Base-by-base conservation (phyloP, 495 filamentous ascomycete genomes). In the Trichoderma virens region DNA sequence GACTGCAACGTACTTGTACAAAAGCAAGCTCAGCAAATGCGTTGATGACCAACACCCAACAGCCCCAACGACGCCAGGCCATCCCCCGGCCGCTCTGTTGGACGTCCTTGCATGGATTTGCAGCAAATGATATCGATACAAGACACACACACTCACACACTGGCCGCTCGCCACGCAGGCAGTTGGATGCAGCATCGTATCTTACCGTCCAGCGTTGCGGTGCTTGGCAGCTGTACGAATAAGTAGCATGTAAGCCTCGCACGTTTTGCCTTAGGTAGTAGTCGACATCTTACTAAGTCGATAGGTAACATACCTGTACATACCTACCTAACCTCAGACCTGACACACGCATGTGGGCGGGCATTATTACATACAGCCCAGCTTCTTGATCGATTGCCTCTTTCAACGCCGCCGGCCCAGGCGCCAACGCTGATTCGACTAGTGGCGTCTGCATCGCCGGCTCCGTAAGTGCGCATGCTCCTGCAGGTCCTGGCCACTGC, bases 41-140 rank as follows among this genome's bases (percentile, higher is more conserved):
- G 47, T 27, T 56, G 47, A 56, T 56, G 47, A 56, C 47, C 47
- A 56, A 56, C 47, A 9, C 8, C 23, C 47, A 56, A 56, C 23
- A 25, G 47, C 47, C 1, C 47, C 47, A 28, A 54, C 20, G 25
- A 8, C 23, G 25, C 11, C 47, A 56, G 6, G 6, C 34, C 34
- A 35, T 35, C 34, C n/a, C 43, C 47, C 47, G 47, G 47, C 47
- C 2, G 23, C 23, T 25, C 23, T 56, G 47, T 56, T 56, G 47
- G 47, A 56, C 47, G 47, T 28, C 6, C 23, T 56, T 56, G 47
- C 47, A 56, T 56, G 7, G 47, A 56, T 27, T 14, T 56, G 47
- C 23, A 56, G 47, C 47, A 47, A 47, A 47, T 20, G 20, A 18
- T 20, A 47, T 23, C 7, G 43, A 20, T 2, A 47, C 43, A 47